Percentiles rank a stretch among this genome's conserved stretches.
These are phyloP conservation scores for Hymenoscyphus linearis DNA, from an alignment of 2,329 filamentous ascomycete genomes.

Conservation along the genomic window DNA sequence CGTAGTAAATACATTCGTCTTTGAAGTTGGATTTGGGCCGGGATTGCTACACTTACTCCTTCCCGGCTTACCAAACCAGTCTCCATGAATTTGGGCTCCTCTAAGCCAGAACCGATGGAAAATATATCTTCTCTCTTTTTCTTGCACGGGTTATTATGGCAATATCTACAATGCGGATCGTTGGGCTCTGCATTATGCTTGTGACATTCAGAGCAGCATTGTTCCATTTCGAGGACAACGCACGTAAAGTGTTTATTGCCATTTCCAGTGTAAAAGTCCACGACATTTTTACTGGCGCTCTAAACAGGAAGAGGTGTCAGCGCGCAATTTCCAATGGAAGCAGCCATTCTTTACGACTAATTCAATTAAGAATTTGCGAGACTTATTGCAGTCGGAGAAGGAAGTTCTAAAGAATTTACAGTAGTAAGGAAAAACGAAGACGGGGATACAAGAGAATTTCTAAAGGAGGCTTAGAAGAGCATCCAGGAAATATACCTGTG, in stretches of 20 bases:
- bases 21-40: neutral
- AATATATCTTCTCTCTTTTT: neutral
- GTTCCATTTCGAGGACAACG: neutral
- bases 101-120: neutral
- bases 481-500: too few relatives aligned
- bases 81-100: neutral
- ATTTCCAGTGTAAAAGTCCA: slow-evolving; percentile 1
- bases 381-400: too few relatives aligned
- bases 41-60: neutral
- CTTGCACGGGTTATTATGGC: neutral
- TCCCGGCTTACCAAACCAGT: neutral
- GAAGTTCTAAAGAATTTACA: too few relatives aligned
- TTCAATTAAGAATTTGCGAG: too few relatives aligned
- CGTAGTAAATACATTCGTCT: neutral
- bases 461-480: too few relatives aligned
- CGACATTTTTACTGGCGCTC: neutral
- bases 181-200: neutral
- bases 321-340: too few relatives aligned
- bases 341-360: too few relatives aligned
- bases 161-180: neutral
- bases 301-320: neutral
- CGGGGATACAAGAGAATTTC: too few relatives aligned
- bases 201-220: neutral
- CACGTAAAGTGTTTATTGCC: neutral
- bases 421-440: too few relatives aligned